Percentiles rank a stretch among this genome's conserved stretches.
Evolutionary conservation across 2,329 filamentous ascomycete species (phyloP).

Genomic region (Xylaria sp.): DNA sequence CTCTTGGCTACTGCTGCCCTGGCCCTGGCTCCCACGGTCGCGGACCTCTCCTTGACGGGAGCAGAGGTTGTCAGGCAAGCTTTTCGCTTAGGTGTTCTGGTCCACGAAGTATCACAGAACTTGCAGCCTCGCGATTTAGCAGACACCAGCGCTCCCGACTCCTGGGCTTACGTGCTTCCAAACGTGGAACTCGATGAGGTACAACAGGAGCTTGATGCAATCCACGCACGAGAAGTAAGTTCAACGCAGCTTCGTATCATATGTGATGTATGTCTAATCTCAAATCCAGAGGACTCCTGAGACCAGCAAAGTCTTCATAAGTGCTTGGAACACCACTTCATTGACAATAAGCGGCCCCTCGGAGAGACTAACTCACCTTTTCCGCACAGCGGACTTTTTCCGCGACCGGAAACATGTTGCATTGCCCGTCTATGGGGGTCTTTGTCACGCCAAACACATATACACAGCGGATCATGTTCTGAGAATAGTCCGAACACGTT

Average conservation of each 20-base stretch:
- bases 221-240: slow-evolving; percentile 1
- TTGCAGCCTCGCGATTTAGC: slow-evolving; percentile 51
- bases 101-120: slow-evolving; percentile 56
- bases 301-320: slow-evolving; percentile 56
- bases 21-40: slow-evolving; percentile 53
- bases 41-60: slow-evolving; percentile 55
- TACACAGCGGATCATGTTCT: slow-evolving; percentile 50
- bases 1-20: slow-evolving; percentile 57
- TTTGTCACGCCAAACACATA: slow-evolving; percentile 57
- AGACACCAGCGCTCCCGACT: not conserved
- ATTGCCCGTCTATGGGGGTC: slow-evolving; percentile 53
- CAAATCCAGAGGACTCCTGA: slow-evolving; percentile 41
- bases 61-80: slow-evolving; percentile 56
- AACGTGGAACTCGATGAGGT: not conserved
- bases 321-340: slow-evolving; percentile 48
- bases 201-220: not conserved
- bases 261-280: not conserved
- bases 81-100: slow-evolving; percentile 59
- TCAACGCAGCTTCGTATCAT: not conserved
- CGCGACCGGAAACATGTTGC: slow-evolving; percentile 47
- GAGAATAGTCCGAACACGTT: slow-evolving; percentile 39
- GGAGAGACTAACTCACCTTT: slow-evolving; percentile 46
- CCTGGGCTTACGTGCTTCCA: not conserved
- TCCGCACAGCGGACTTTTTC: slow-evolving; percentile 48
- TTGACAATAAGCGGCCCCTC: slow-evolving; percentile 56